These are phyloP conservation scores for Yamadazyma atlantica DNA, from an alignment of 1,139 yeast genomes.

Conservation along the genomic window DNA sequence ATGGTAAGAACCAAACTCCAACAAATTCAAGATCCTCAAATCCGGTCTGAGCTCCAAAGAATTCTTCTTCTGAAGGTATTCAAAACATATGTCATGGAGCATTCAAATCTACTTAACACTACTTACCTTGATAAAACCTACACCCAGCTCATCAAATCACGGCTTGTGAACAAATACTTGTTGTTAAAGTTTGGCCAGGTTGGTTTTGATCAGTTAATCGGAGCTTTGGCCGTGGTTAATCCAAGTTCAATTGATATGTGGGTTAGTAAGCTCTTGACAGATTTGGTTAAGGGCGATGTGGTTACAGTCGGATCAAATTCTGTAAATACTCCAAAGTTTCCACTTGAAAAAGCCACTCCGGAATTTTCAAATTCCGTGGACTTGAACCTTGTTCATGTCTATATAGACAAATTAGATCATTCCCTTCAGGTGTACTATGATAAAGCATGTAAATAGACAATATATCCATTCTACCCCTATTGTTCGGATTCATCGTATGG, in stretches of 20 bases:
- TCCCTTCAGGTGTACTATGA: conserved; percentile 8
- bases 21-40: conserved; percentile 1
- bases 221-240: conserved; percentile 4
- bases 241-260: conserved; percentile 4
- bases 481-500: too few species aligned
- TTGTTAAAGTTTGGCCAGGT: conserved; percentile 10
- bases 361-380: neutral
- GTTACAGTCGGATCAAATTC: neutral
- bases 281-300: neutral
- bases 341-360: neutral
- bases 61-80: conserved; percentile 9
- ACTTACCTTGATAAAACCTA: conserved; percentile 3
- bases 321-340: neutral
- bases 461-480: too few species aligned
- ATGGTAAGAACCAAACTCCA: neutral
- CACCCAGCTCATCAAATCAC: conserved; percentile 2
- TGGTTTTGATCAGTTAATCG: conserved; percentile 14
- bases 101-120: conserved; percentile 2
- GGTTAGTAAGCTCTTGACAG: neutral
- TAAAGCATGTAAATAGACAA: neutral
- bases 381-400: neutral
- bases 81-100: conserved; percentile 8
- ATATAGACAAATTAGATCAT: conserved; percentile 16
- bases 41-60: neutral
- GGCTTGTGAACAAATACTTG: conserved; percentile 7